phyloP scores from a whole-genome alignment of 2,329 filamentous ascomycete species.

The Orbilia brochopaga region DNA sequence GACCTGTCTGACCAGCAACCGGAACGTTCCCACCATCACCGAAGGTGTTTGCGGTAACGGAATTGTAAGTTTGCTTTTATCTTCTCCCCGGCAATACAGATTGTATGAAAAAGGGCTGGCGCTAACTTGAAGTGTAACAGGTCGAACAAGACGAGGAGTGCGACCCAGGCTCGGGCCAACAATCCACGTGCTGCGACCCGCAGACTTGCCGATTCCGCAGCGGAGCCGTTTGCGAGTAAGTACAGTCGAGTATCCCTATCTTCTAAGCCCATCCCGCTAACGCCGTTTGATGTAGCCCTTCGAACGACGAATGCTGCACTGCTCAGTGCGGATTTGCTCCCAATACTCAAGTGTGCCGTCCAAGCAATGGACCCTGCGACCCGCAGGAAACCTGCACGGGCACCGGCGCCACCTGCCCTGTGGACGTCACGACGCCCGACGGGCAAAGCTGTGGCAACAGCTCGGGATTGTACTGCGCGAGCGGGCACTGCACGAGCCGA shows the following conservation, averaged over 20 bases:
- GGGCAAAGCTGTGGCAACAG: conserved; percentile 71
- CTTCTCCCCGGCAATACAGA: too few species aligned
- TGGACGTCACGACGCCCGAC: conserved; percentile 72
- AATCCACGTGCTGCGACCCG: conserved; percentile 81
- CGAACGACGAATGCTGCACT: conserved; percentile 83
- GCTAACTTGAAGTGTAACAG: too few species aligned
- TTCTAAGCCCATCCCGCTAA: conserved; percentile 3
- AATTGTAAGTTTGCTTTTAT: conserved; percentile 64
- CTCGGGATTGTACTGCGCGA: conserved; percentile 74
- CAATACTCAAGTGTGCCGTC: conserved; percentile 76
- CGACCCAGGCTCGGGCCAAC: conserved; percentile 78
- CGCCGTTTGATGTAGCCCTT: conserved; percentile 61
- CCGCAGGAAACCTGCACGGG: conserved; percentile 83
- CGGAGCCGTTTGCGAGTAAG: conserved; percentile 72
- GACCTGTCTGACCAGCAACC: conserved; percentile 82
- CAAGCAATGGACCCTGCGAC: conserved; percentile 81
- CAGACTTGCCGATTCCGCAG: conserved; percentile 82
- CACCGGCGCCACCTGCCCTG: conserved; percentile 72
- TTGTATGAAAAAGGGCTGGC: too few species aligned
- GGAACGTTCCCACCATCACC: conserved; percentile 77
- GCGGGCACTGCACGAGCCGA: conserved; percentile 91
- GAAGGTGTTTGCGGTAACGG: conserved; percentile 92
- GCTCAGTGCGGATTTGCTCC: conserved; percentile 70
- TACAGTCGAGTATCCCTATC: conserved; percentile 4
- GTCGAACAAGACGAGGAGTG: conserved; percentile 90